Evolutionary conservation across 2,329 filamentous ascomycete species (phyloP).

Genomic region (Corynespora cassiicola): DNA sequence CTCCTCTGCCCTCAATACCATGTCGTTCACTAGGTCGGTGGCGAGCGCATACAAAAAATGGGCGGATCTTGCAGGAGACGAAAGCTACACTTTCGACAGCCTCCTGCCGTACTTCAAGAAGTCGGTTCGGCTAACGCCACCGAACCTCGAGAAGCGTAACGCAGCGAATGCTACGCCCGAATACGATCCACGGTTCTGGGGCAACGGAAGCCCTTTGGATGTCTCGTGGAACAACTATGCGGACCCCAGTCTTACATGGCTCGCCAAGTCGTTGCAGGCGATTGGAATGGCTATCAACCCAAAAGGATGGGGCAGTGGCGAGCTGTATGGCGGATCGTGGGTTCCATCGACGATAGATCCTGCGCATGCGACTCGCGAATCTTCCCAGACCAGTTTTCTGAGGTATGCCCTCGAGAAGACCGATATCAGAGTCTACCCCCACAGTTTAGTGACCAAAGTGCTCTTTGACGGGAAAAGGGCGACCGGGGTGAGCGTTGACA

Average conservation of each 20-base stretch:
- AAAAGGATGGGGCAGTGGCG: constrained; percentile 9
- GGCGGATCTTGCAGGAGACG: constrained; percentile 30
- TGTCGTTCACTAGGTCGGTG: constrained; percentile 13
- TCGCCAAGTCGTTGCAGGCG: constrained; percentile 4
- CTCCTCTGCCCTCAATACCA: constrained; percentile 17
- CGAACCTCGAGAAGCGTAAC: constrained; percentile 24
- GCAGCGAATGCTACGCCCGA: constrained; percentile 25
- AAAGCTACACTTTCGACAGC: constrained; percentile 26
- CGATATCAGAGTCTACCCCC: constrained; percentile 1
- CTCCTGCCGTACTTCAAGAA: constrained; percentile 30
- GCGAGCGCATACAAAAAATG: constrained; percentile 21
- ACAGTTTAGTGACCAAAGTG: constrained; percentile 3
- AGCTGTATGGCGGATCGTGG: constrained; percentile 10
- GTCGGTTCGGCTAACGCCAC: constrained; percentile 28
- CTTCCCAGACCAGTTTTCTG: constrained; percentile 10
- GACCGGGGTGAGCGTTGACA: constrained; percentile 1
- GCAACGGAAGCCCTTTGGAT: constrained; percentile 13
- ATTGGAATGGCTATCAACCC: constrained; percentile 7
- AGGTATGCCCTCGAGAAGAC: constrained; percentile 1
- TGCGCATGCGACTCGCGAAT: constrained; percentile 6
- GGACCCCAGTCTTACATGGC: constrained; percentile 15
- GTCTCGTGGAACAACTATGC: constrained; percentile 21
- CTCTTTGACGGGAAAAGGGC: constrained; percentile 2
- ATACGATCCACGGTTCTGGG: constrained; percentile 13
- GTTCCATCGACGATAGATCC: constrained; percentile 13